Evolutionary conservation across 768 basidiomycete species (phyloP).

Genomic region (Rhodotorula sphaerocarpa): DNA sequence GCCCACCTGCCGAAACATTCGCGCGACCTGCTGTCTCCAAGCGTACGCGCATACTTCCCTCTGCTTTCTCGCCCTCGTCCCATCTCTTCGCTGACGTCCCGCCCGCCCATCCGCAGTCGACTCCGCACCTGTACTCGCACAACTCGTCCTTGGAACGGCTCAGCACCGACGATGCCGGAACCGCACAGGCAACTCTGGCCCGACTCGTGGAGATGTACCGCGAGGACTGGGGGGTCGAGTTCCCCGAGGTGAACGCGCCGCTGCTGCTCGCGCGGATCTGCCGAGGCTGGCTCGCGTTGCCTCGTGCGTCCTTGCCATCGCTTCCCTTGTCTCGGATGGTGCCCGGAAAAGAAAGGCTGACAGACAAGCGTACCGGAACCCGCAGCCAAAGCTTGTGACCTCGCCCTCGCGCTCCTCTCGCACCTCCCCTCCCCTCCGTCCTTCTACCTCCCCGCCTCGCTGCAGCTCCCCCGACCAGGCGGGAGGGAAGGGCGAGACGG

Average conservation of each 20-base stretch:
- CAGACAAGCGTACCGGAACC: no score
- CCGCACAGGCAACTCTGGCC: constrained; percentile 2
- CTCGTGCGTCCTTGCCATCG: constrained; percentile 8
- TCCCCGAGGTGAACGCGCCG: constrained; percentile 28
- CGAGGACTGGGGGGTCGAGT: constrained; percentile 29
- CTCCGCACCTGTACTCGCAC: constrained; percentile 3
- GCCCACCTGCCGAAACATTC: not conserved
- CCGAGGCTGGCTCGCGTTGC: not conserved
- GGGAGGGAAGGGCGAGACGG: no score
- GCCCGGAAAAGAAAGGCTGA: no score
- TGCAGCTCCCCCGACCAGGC: not conserved
- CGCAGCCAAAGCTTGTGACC: not conserved
- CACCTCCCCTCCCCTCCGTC: not conserved
- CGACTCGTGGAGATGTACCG: constrained; percentile 19
- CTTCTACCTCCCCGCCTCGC: not conserved
- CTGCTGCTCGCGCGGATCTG: constrained; percentile 7
- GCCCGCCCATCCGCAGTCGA: not conserved
- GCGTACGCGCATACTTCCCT: not conserved
- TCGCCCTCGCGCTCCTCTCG: not conserved
- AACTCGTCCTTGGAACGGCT: not conserved
- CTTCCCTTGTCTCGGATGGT: not conserved
- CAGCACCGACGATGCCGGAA: no score
- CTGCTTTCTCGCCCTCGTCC: not conserved
- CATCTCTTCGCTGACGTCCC: not conserved
- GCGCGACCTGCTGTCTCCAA: constrained; percentile 1